Conservation (phyloP, 2,329 filamentous ascomycete genomes). For the Zasmidium cellare region DNA sequence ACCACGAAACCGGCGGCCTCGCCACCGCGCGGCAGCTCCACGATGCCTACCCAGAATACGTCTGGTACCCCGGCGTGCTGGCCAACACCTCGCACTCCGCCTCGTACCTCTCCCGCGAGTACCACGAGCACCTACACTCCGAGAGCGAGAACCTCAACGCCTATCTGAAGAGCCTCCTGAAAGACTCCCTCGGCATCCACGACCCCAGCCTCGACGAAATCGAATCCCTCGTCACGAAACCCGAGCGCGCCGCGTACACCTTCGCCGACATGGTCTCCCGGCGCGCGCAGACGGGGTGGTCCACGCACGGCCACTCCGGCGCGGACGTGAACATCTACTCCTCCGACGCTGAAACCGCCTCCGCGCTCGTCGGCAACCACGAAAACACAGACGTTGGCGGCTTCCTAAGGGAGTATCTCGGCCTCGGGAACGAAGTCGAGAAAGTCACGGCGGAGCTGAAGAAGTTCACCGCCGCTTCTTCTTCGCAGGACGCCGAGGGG, state of each 20-base stretch:
- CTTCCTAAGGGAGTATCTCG: slow-evolving; percentile 77
- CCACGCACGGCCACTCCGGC: slow-evolving; percentile 81
- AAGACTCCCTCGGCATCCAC: slow-evolving; percentile 71
- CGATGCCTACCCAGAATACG: slow-evolving; percentile 64
- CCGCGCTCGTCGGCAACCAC: slow-evolving; percentile 75
- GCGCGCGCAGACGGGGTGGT: slow-evolving; percentile 89
- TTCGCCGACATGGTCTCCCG: slow-evolving; percentile 86
- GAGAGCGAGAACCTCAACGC: slow-evolving; percentile 50
- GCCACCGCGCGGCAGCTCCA: slow-evolving; percentile 73
- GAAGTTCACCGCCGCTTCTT: slow-evolving; percentile 51
- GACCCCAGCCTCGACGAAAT: slow-evolving; percentile 72
- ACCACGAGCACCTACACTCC: slow-evolving; percentile 58
- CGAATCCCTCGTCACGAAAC: slow-evolving; percentile 59
- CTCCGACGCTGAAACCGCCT: slow-evolving; percentile 64
- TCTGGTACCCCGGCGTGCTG: slow-evolving; percentile 81
- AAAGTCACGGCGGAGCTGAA: slow-evolving; percentile 74
- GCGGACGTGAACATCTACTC: slow-evolving; percentile 97
- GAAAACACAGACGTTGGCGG: slow-evolving; percentile 92
- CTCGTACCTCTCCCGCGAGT: slow-evolving; percentile 66
- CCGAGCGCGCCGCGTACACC: slow-evolving; percentile 57
- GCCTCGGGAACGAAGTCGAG: slow-evolving; percentile 77
- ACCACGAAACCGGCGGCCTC: slow-evolving; percentile 94
- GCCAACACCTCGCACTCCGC: slow-evolving; percentile 75
- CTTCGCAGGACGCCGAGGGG: slow-evolving; percentile 31
- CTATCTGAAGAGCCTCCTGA: slow-evolving; percentile 71